phyloP scores from a whole-genome alignment of 495 filamentous ascomycete species.

The Penicillium riverlandense region DNA sequence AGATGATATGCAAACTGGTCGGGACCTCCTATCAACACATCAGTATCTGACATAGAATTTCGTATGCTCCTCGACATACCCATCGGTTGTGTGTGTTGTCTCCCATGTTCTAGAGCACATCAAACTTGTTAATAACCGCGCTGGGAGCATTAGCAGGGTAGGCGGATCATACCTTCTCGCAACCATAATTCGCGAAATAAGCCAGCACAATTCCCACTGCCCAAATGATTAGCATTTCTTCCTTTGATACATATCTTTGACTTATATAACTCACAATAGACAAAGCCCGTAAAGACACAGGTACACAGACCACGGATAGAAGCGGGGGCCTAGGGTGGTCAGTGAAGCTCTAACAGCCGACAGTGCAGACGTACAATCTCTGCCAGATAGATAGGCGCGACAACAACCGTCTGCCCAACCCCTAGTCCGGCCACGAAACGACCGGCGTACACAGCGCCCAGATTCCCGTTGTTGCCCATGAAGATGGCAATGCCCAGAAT shows the following conservation, averaged over 20 bases:
- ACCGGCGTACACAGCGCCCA: slow-evolving; percentile 59
- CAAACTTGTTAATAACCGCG: too few relatives aligned
- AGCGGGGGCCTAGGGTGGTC: slow-evolving; percentile 36
- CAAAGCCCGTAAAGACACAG: slow-evolving; percentile 56
- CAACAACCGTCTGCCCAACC: slow-evolving; percentile 61
- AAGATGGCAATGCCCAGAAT: slow-evolving; percentile 62
- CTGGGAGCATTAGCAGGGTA: too few relatives aligned
- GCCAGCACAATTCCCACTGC: slow-evolving; percentile 36
- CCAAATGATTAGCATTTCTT: not conserved
- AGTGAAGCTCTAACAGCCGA: not conserved
- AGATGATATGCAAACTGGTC: slow-evolving; percentile 64
- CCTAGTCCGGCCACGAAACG: slow-evolving; percentile 63
- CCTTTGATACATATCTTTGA: not conserved
- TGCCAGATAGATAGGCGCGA: slow-evolving; percentile 47
- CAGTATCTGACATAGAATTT: slow-evolving; percentile 3
- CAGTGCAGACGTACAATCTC: slow-evolving; percentile 32
- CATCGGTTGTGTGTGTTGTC: slow-evolving; percentile 51
- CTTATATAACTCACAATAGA: slow-evolving; percentile 15
- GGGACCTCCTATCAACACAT: slow-evolving; percentile 48
- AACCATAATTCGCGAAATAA: slow-evolving; percentile 47
- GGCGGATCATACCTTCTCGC: slow-evolving; percentile 18
- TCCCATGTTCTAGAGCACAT: slow-evolving; percentile 32
- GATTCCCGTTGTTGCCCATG: slow-evolving; percentile 52
- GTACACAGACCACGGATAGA: slow-evolving; percentile 61
- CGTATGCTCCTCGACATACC: slow-evolving; percentile 17